phyloP scores from a whole-genome alignment of 2,329 filamentous ascomycete genomes.

The Coleophoma crateriformis region DNA sequence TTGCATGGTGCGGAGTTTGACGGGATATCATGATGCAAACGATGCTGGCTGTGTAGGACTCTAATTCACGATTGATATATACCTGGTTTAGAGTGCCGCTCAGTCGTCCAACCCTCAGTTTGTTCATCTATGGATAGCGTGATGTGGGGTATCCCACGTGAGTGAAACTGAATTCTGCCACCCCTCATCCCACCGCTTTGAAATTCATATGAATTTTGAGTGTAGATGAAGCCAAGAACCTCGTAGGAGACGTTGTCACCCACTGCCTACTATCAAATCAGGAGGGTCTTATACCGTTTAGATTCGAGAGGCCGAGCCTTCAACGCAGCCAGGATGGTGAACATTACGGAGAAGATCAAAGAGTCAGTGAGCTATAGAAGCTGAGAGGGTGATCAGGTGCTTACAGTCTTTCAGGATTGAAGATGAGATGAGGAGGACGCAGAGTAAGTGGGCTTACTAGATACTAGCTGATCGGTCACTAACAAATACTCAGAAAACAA shows the following conservation, averaged over 20 bases:
- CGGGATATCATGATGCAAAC: constrained; percentile 1
- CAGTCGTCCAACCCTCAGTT: no score
- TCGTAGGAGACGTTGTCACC: no score
- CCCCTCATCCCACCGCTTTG: not conserved
- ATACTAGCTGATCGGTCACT: constrained; percentile 11
- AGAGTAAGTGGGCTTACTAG: constrained; percentile 60
- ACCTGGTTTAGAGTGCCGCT: no score
- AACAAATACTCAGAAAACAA: constrained; percentile 73
- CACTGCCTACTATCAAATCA: no score
- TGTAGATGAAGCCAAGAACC: no score
- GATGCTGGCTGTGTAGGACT: not conserved
- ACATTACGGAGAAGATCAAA: constrained; percentile 99
- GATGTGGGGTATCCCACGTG: not conserved
- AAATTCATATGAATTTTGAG: not conserved
- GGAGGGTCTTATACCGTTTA: no score
- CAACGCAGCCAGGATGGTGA: constrained; percentile 68
- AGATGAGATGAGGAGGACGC: constrained; percentile 98
- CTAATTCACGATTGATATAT: not conserved
- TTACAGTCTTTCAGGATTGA: constrained; percentile 67
- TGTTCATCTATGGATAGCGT: not conserved
- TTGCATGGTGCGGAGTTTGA: constrained; percentile 8
- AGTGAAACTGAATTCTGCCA: not conserved
- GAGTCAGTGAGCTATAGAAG: constrained; percentile 55
- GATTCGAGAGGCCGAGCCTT: not conserved
- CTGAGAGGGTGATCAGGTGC: constrained; percentile 4